Percentiles rank a stretch among this genome's conserved stretches.
Evolutionary conservation across 2,329 filamentous ascomycete genomes (phyloP).

Genomic region (Phyllosticta capitalensis): DNA sequence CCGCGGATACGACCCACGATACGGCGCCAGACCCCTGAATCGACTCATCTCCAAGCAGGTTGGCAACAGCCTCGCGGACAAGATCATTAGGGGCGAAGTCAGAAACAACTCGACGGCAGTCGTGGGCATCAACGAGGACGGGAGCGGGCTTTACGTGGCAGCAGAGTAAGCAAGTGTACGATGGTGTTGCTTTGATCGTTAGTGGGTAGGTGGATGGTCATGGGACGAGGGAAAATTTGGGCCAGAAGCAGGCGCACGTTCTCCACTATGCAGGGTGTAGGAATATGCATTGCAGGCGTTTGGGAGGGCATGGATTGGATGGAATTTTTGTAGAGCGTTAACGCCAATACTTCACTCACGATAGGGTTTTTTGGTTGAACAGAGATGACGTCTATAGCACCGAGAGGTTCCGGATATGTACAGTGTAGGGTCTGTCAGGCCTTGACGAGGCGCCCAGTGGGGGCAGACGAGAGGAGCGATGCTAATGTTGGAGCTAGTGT

Average conservation of each 20-base stretch:
- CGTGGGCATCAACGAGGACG: constrained; percentile 55
- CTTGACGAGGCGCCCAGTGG: not conserved
- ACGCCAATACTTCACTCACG: not conserved
- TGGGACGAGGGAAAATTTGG: constrained; percentile 2
- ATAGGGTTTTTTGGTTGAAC: too few species aligned
- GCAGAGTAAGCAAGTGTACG: constrained; percentile 3
- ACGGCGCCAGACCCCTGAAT: constrained; percentile 84
- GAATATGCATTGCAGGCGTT: constrained; percentile 7
- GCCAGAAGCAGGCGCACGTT: constrained; percentile 2
- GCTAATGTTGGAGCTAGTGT: not conserved
- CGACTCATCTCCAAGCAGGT: constrained; percentile 84
- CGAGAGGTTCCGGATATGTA: not conserved
- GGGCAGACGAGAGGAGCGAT: not conserved
- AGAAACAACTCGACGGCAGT: constrained; percentile 64
- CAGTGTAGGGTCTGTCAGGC: not conserved
- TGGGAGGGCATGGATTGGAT: not conserved
- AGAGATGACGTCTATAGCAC: not conserved
- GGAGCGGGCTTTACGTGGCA: constrained; percentile 18
- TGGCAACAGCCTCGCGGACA: constrained; percentile 77
- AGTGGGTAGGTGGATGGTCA: constrained; percentile 6
- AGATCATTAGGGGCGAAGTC: constrained; percentile 79
- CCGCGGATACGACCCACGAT: constrained; percentile 81
- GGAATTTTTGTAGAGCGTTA: not conserved
- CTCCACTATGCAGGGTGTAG: not conserved
- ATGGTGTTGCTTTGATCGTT: constrained; percentile 5